A percentile compares a stretch with the other conserved stretches of the same genome.
phyloP scores from a whole-genome alignment of 2,329 filamentous ascomycete genomes.

The Aaosphaeria pasadenensis region DNA sequence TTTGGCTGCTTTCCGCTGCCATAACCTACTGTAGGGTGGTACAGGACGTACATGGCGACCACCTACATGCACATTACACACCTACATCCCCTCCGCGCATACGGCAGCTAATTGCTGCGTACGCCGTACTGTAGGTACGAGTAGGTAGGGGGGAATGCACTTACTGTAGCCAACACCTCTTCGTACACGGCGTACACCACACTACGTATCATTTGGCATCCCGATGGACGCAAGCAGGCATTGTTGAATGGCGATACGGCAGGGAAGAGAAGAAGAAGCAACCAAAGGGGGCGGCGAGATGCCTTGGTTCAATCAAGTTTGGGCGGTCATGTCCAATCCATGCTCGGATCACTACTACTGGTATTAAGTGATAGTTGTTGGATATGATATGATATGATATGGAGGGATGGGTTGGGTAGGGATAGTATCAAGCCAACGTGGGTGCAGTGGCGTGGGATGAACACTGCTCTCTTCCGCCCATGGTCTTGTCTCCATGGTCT shows the following conservation, averaged over 20 bases:
- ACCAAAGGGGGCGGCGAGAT: too few relatives aligned
- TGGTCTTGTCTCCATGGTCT: constrained; percentile 2
- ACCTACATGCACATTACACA: too few relatives aligned
- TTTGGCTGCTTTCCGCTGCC: too few relatives aligned
- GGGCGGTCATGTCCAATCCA: neutral
- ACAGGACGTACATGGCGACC: too few relatives aligned
- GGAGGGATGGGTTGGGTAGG: neutral
- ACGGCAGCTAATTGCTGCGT: neutral
- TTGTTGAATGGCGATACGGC: neutral
- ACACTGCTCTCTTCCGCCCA: constrained; percentile 14
- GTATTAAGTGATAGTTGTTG: neutral
- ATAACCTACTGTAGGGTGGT: too few relatives aligned
- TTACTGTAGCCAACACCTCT: neutral
- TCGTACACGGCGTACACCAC: too few relatives aligned
- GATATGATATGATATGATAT: neutral
- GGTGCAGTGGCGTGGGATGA: constrained; percentile 28
- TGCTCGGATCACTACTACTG: neutral
- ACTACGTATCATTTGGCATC: neutral
- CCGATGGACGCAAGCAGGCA: neutral
- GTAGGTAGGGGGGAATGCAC: neutral
- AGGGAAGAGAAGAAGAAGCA: too few relatives aligned
- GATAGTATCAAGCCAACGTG: constrained; percentile 4
- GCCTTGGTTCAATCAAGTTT: too few relatives aligned
- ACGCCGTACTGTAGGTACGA: neutral
- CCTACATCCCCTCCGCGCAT: neutral